A percentile compares a stretch with the other conserved stretches of the same genome.
phyloP scores from a whole-genome alignment of 768 basidiomycete genomes.

The Boletus subcaerulescens region DNA sequence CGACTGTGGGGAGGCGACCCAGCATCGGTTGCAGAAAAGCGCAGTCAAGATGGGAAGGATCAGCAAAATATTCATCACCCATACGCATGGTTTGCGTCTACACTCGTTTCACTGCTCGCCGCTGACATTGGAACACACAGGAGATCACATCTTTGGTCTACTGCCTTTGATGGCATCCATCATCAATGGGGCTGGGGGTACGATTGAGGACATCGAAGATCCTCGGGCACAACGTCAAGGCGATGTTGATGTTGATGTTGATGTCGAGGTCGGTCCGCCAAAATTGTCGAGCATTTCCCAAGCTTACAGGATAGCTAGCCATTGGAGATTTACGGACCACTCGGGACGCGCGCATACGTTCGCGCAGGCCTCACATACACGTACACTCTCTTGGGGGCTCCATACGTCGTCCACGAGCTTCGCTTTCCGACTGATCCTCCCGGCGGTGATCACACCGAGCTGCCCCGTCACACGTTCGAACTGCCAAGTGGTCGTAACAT shows the following conservation, averaged over 20 bases:
- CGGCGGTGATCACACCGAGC: constrained; percentile 44
- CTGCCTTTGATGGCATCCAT: constrained; percentile 64
- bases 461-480: constrained; percentile 54
- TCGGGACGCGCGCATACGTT: constrained; percentile 79
- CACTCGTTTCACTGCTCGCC: background rate
- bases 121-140: constrained; percentile 36
- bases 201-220: constrained; percentile 56
- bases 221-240: constrained; percentile 39
- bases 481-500: constrained; percentile 62
- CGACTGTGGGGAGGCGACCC: constrained; percentile 84
- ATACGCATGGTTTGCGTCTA: constrained; percentile 66
- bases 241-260: background rate
- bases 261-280: constrained; percentile 17
- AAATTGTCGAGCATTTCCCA: background rate
- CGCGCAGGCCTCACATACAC: constrained; percentile 67
- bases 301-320: constrained; percentile 39
- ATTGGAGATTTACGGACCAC: constrained; percentile 82
- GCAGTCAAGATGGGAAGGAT: constrained; percentile 75
- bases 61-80: constrained; percentile 83
- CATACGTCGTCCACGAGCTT: constrained; percentile 84
- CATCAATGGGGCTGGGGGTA: constrained; percentile 74
- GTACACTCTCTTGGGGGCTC: constrained; percentile 58
- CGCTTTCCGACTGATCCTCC: constrained; percentile 59
- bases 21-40: constrained; percentile 72
- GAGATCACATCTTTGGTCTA: constrained; percentile 80